Evolutionary conservation across 108 stramenopile genomes (phyloP).

Genomic region (Epithemia pelagica): DNA sequence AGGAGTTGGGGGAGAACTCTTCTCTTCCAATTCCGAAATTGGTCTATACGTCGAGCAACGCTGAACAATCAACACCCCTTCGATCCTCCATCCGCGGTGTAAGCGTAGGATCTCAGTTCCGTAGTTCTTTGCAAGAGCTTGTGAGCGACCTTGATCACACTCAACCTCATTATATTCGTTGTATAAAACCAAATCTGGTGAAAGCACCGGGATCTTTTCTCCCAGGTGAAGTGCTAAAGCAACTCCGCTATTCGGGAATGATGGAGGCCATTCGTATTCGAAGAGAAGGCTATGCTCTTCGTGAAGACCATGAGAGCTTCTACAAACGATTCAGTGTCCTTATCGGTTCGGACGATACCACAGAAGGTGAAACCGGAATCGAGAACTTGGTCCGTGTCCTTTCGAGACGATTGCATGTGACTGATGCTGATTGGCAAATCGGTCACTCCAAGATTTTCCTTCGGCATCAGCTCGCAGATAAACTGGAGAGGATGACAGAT

Average conservation of each 20-base stretch:
- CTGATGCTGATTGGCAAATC: conserved; percentile 87
- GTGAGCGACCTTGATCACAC: conserved; percentile 78
- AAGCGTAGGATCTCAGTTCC: conserved; percentile 86
- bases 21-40: conserved; percentile 33
- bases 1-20: conserved; percentile 60
- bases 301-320: conserved; percentile 84
- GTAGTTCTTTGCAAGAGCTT: conserved; percentile 68
- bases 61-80: conserved; percentile 15
- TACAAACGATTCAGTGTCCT: conserved; percentile 77
- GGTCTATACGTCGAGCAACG: conserved; percentile 31
- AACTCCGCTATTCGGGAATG: conserved; percentile 97
- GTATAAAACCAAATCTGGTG: conserved; percentile 85
- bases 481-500: conserved; percentile 72
- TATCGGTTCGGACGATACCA: conserved; percentile 44
- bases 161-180: conserved; percentile 87
- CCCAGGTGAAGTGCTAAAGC: conserved; percentile 76
- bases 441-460: conserved; percentile 87
- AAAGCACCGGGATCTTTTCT: conserved; percentile 65
- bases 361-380: conserved; percentile 50
- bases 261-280: conserved; percentile 97
- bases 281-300: conserved; percentile 86
- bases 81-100: conserved; percentile 78
- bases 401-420: conserved; percentile 65
- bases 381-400: conserved; percentile 63
- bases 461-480: conserved; percentile 71